Percentiles rank a stretch among this genome's conserved stretches.
phyloP scores from a whole-genome alignment of 2,329 filamentous ascomycete species.

The Ascochyta lentis region DNA sequence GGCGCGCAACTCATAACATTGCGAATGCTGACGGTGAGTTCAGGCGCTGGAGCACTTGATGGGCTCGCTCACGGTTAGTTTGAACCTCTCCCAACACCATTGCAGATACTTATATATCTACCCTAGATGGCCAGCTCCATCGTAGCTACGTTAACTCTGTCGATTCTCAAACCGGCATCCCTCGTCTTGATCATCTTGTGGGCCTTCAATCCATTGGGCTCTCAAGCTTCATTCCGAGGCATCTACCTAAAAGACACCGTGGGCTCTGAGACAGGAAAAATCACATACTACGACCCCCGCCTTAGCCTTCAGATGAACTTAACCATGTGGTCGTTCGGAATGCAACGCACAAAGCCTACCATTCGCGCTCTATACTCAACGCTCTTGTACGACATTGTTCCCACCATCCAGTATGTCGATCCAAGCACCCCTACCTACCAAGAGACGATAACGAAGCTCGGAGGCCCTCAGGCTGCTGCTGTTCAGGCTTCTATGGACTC shows the following conservation, averaged over 20 bases:
- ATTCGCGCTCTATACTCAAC: slow-evolving; percentile 13
- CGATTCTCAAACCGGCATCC: slow-evolving; percentile 3
- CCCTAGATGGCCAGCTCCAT: slow-evolving; percentile 15
- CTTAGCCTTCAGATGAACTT: not conserved
- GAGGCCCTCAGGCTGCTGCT: slow-evolving; percentile 11
- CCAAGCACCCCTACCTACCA: not conserved
- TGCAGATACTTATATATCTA: not conserved
- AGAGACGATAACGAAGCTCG: slow-evolving; percentile 1
- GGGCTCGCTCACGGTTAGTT: slow-evolving; percentile 8
- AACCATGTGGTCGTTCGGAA: not conserved
- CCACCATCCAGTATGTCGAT: slow-evolving; percentile 16
- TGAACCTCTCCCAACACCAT: too few species aligned
- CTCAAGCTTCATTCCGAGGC: slow-evolving; percentile 17
- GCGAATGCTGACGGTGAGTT: not conserved
- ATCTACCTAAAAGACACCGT: not conserved
- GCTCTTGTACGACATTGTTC: slow-evolving; percentile 6
- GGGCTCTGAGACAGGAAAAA: not conserved
- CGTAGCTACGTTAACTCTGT: slow-evolving; percentile 12
- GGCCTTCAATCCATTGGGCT: slow-evolving; percentile 20
- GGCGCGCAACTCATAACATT: not conserved
- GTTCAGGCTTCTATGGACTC: slow-evolving; percentile 10
- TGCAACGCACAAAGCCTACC: not conserved
- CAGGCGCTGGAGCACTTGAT: slow-evolving; percentile 16
- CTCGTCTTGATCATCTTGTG: slow-evolving; percentile 7
- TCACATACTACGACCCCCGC: slow-evolving; percentile 1